Evolutionary conservation across 331 rosid species (phyloP), one percentile per base, ranked within the genome.

Genomic region (Dryas integrifolia): DNA sequence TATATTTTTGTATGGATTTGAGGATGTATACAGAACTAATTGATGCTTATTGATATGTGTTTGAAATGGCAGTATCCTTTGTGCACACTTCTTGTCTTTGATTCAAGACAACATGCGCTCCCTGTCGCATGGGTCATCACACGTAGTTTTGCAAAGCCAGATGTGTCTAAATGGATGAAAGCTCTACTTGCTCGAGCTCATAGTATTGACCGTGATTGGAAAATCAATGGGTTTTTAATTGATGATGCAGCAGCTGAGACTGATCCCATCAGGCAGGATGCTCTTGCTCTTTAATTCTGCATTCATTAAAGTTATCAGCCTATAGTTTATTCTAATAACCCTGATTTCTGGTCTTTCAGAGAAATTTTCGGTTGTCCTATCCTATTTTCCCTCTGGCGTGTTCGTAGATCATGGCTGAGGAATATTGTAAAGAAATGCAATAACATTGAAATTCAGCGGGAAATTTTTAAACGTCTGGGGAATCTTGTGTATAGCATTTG

Each of bases 71-170:
- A 94, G 98, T 94, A 94, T 78, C 98, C 98, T 49, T 79, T 94
- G 86, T 89, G 92, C 84, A 91, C 97, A 5, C 88, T 94, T 74
- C 82, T 91, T 66, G 92, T 89, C 76, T 94, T 94, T 82, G 98
- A 94, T 84, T 94, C 96, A 69, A 85, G 98, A 79, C 89, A 89
- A 72, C 98, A 94, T 86, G 97, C 92, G 52, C 96, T 94, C 62
- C 98, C 96, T 68, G 88, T 94, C 15, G 98, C 98, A 68, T 94
- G 97, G 97, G 82, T 94, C 66, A 86, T 94, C 79, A 91, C 98
- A 18, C 96, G 96, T 53, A 94, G 98, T 87, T 89, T 80, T 85
- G 85, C 97, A 58, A 94, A 88, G 82, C 81, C 86, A 45, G 97
- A 94, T 69, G 72, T 94, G 71, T 78, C 93, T 39, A 89, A 94